Base-by-base conservation (phyloP, 2,329 filamentous ascomycete species). In the Colletotrichum sp. region DNA sequence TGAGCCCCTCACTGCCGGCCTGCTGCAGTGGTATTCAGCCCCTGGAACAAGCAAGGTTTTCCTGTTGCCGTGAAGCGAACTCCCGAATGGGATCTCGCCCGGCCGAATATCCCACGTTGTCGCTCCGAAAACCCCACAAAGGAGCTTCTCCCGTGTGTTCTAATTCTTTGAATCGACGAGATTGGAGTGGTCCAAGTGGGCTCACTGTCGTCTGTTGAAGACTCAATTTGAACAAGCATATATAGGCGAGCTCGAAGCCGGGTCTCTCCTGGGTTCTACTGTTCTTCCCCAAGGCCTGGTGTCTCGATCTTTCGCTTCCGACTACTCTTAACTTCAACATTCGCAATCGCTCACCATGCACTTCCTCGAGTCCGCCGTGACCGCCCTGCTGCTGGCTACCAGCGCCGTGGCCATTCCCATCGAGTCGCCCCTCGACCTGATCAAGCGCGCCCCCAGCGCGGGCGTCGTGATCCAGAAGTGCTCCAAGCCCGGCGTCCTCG, bases 391-490 rank as follows among this genome's bases (percentile, higher is more conserved):
- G 32, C 79, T 85, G 43, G 79, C 80, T 66, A 77, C 77, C 36
- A 79, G 79, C 22, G 82, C 80, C 4, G 78, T 77, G 18, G 79
- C 81, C n/a, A 77, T 83, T 28, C 84, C 85, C 3, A 74, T 82
- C 32, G 78, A 78, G 30, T 81, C 77, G 65, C 88, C 87, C 1
- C 75, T 88, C 52, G 82, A 86, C 39, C 77, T 86, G 70, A 82
- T 88, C 76, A 86, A 85, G 71, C 84, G 86, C 8, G 83, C 84
- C 4, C 83, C 85, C 36, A 83, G 80, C 13, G 80, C 85, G 2
- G 88, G 88, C 16, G 82, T 84, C 28, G 86, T 89, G 43, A 87
- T 88, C 76, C 85, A 84, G 10, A 84, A 86, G 77, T 89, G 88
- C 81, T 80, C 80, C 71, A 84, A 83, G 72, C 84, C 88, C 0